Percentiles rank a stretch among this genome's conserved stretches.
These are phyloP conservation scores for Globisporangium parvum DNA, from an alignment of 352 stramenopile species.

Conservation along the genomic window DNA sequence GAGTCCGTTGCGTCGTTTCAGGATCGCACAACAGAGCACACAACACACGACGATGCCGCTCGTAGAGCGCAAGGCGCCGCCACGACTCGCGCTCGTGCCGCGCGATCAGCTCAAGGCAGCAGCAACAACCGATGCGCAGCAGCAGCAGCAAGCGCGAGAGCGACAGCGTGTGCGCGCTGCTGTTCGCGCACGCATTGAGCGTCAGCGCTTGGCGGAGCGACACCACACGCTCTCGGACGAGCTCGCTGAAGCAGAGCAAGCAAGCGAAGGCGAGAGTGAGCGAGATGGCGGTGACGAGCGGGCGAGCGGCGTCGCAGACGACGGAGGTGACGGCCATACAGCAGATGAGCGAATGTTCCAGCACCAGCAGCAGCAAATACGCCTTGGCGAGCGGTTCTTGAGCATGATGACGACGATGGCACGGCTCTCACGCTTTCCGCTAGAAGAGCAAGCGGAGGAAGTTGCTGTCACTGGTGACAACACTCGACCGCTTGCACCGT, in stretches of 20 bases:
- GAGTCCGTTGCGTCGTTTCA: constrained; percentile 3
- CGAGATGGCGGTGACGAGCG: not conserved
- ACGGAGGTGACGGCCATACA: not conserved
- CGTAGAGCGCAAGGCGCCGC: constrained; percentile 10
- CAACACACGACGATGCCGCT: constrained; percentile 3
- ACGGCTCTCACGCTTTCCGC: constrained; percentile 23
- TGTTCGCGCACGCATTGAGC: not conserved
- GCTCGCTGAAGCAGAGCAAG: not conserved
- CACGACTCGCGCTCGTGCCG: constrained; percentile 45
- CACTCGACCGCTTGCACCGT: not conserved
- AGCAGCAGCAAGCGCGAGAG: not conserved
- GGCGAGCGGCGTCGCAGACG: not conserved
- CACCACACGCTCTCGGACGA: not conserved
- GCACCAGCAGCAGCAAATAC: constrained; percentile 19
- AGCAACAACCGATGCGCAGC: constrained; percentile 8
- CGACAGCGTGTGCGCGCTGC: not conserved
- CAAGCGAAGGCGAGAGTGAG: not conserved
- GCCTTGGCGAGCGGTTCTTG: constrained; percentile 51
- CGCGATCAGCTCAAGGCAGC: constrained; percentile 22
- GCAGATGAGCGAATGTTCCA: not conserved
- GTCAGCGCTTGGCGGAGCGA: not conserved
- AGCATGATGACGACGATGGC: constrained; percentile 48
- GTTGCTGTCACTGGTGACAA: not conserved
- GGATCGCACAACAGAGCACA: not conserved
- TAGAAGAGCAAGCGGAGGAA: not conserved